These are phyloP conservation scores for Aspergillus tanneri DNA, from an alignment of 2,329 filamentous ascomycete species.

Conservation along the genomic window DNA sequence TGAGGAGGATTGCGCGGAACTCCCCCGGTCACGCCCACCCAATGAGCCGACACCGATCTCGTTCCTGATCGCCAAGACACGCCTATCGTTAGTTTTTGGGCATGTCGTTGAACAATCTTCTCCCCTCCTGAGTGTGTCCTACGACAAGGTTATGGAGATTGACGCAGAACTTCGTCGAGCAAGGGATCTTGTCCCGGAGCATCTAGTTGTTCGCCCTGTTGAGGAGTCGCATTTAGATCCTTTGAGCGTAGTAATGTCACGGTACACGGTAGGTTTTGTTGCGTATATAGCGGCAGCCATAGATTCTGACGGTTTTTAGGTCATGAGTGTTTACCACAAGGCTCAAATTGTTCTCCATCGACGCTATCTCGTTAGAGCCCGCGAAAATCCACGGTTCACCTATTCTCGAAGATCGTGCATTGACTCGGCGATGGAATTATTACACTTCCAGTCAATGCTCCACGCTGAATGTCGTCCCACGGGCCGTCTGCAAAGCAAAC, in stretches of 20 bases:
- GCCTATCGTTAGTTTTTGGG: conserved; percentile 44
- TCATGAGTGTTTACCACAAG: conserved; percentile 85
- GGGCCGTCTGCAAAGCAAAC: conserved; percentile 69
- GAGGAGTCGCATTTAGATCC: conserved; percentile 73
- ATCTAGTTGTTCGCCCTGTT: conserved; percentile 72
- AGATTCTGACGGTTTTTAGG: conserved; percentile 25
- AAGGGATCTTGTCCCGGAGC: conserved; percentile 69
- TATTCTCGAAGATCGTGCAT: conserved; percentile 82
- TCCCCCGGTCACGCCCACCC: conserved; percentile 59
- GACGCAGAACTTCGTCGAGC: conserved; percentile 58
- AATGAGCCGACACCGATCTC: conserved; percentile 58
- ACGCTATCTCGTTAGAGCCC: conserved; percentile 76
- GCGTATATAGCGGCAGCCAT: background rate
- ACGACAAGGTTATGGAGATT: conserved; percentile 62
- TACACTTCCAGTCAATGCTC: conserved; percentile 74
- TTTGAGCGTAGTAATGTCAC: conserved; percentile 68
- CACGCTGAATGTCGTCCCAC: conserved; percentile 70
- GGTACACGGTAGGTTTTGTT: conserved; percentile 59
- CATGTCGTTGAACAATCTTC: conserved; percentile 46
- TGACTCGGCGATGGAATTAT: conserved; percentile 78
- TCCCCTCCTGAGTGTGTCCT: conserved; percentile 47
- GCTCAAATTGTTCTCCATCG: conserved; percentile 85
- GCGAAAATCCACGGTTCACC: conserved; percentile 75
- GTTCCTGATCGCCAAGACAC: conserved; percentile 50
- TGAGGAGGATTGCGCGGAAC: conserved; percentile 51